A percentile compares a stretch with the other conserved stretches of the same genome.
phyloP scores from a whole-genome alignment of 768 basidiomycete genomes.

The Strobilomyces echinocephalus region DNA sequence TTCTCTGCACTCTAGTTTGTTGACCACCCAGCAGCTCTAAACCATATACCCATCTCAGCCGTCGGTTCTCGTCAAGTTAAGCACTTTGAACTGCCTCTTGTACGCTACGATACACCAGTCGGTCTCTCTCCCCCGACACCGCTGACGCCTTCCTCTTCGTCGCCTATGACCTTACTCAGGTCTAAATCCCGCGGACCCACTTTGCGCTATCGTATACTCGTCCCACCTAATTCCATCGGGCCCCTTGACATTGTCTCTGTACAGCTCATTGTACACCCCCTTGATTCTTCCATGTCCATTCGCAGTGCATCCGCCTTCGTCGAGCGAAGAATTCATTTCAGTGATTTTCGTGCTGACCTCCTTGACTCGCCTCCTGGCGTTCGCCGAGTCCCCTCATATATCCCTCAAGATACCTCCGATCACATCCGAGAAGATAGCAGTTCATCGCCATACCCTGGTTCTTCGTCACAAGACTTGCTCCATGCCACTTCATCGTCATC shows the following conservation, averaged over 20 bases:
- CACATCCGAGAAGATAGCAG: constrained; percentile 22
- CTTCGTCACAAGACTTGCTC: constrained; percentile 22
- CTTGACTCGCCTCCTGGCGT: constrained; percentile 22
- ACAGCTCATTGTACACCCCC: constrained; percentile 55
- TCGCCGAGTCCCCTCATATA: constrained; percentile 16
- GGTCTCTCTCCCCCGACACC: constrained; percentile 34
- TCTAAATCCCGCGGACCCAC: constrained; percentile 53
- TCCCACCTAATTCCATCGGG: constrained; percentile 57
- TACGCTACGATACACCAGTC: constrained; percentile 61
- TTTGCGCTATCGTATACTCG: constrained; percentile 55
- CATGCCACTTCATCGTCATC: constrained; percentile 20
- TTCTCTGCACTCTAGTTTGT: constrained; percentile 7
- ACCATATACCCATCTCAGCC: constrained; percentile 58
- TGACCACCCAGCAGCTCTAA: constrained; percentile 47
- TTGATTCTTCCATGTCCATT: constrained; percentile 52
- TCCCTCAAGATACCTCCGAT: constrained; percentile 27
- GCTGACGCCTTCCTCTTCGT: constrained; percentile 32
- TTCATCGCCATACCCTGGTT: constrained; percentile 7
- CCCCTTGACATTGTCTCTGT: constrained; percentile 71
- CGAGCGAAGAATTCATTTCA: constrained; percentile 67
- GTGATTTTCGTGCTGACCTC: constrained; percentile 32
- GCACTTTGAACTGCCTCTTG: constrained; percentile 66
- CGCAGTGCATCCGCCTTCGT: constrained; percentile 61
- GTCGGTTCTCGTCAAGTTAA: constrained; percentile 67
- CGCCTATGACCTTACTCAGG: constrained; percentile 39